Percentiles rank a stretch among this genome's conserved stretches.
These are phyloP conservation scores for Fagus crenata DNA, from an alignment of 306 rosid genomes.

Conservation along the genomic window DNA sequence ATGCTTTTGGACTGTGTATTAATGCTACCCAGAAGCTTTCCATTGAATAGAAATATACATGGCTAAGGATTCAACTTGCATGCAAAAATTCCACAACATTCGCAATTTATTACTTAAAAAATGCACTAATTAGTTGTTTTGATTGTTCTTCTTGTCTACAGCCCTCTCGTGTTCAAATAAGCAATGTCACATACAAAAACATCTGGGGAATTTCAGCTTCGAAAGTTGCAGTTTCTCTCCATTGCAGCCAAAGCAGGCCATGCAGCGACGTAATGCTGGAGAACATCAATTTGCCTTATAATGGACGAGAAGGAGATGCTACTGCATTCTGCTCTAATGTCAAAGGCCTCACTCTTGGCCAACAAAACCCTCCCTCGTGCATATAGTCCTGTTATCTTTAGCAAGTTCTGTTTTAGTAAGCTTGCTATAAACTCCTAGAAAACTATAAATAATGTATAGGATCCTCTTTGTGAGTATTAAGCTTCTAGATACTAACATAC, in stretches of 20 bases:
- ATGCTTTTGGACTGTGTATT: too few relatives aligned
- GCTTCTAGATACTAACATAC: too few relatives aligned
- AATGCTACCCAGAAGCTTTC: too few relatives aligned
- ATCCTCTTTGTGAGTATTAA: too few relatives aligned
- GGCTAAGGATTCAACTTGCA: not conserved
- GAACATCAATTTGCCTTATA: conserved; percentile 33
- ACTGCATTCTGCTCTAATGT: conserved; percentile 33
- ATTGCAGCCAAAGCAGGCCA: conserved; percentile 51
- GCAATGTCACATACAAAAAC: conserved; percentile 45
- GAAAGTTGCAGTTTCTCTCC: conserved; percentile 38
- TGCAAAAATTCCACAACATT: not conserved
- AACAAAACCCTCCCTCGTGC: conserved; percentile 52
- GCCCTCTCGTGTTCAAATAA: conserved; percentile 58
- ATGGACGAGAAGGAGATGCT: not conserved
- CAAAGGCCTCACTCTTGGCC: conserved; percentile 45
- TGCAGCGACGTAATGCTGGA: conserved; percentile 45
- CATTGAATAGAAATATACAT: too few relatives aligned
- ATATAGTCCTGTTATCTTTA: conserved; percentile 1
- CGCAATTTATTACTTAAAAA: not conserved
- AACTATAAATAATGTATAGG: too few relatives aligned
- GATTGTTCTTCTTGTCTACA: conserved; percentile 3
- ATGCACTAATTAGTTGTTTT: not conserved
- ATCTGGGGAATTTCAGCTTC: conserved; percentile 49
- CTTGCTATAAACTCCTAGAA: too few relatives aligned
- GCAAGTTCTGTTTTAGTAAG: too few relatives aligned